Conservation (phyloP, 768 basidiomycete genomes). For the Kwoniella shandongensis region DNA sequence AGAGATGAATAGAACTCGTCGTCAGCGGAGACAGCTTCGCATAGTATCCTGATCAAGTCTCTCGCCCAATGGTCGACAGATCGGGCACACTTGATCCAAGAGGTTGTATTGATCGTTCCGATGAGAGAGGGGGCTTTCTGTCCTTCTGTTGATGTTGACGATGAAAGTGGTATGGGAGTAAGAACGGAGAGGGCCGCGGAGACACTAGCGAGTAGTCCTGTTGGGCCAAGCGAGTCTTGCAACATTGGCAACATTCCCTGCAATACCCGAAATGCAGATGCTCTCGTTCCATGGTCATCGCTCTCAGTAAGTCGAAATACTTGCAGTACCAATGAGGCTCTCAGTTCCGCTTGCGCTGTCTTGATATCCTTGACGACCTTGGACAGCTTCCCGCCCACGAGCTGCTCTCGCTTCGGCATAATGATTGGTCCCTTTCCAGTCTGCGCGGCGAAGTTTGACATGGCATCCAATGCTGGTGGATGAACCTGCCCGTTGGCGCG, state of each 20-base stretch:
- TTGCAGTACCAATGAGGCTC: constrained; percentile 15
- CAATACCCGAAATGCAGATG: constrained; percentile 15
- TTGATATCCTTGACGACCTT: not conserved
- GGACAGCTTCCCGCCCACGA: not conserved
- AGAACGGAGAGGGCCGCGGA: constrained; percentile 4
- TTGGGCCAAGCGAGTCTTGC: constrained; percentile 3
- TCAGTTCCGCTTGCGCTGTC: constrained; percentile 3
- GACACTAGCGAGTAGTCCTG: constrained; percentile 1
- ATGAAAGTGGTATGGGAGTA: constrained; percentile 2
- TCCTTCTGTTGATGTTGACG: not conserved
- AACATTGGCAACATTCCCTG: constrained; percentile 22
- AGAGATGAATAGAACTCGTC: constrained; percentile 72
- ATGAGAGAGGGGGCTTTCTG: not conserved
- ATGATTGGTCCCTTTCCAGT: not conserved
- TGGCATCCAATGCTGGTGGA: constrained; percentile 17
- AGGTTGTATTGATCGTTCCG: not conserved
- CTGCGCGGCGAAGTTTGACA: constrained; percentile 8
- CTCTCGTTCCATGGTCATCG: constrained; percentile 4
- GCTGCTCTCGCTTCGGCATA: no score
- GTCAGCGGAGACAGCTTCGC: constrained; percentile 31
- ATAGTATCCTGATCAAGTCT: constrained; percentile 21
- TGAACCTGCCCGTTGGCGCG: constrained; percentile 29
- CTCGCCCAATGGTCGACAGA: constrained; percentile 12
- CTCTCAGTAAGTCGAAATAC: constrained; percentile 10
- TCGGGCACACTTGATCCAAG: constrained; percentile 10